Evolutionary conservation across 345 rosid species (phyloP).

Genomic region (Rhizophora mangle): DNA sequence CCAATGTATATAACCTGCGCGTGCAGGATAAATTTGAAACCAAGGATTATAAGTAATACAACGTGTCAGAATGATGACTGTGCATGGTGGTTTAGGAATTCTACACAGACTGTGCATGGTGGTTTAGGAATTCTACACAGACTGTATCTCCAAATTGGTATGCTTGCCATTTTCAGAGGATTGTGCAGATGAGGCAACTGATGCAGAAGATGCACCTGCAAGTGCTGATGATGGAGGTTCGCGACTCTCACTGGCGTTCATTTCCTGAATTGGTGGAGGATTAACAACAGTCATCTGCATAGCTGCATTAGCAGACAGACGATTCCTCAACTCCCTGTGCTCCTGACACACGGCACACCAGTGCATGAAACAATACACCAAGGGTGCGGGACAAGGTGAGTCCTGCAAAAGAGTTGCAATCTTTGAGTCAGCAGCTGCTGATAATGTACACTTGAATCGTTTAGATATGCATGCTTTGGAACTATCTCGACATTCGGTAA

Average conservation of each 20-base stretch:
- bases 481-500: too few species aligned
- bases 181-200: slow-evolving; percentile 18
- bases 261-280: slow-evolving; percentile 77
- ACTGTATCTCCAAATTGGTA: slow-evolving; percentile 48
- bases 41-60: not conserved
- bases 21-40: too few species aligned
- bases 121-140: slow-evolving; percentile 32
- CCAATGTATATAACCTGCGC: too few species aligned
- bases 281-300: slow-evolving; percentile 45
- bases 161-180: slow-evolving; percentile 39
- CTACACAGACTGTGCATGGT: slow-evolving; percentile 43
- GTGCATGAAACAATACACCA: slow-evolving; percentile 82
- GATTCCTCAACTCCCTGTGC: slow-evolving; percentile 88
- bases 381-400: slow-evolving; percentile 78
- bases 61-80: not conserved
- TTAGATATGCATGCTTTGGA: too few species aligned
- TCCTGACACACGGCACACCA: slow-evolving; percentile 96
- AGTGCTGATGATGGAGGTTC: slow-evolving; percentile 19
- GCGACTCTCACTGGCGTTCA: slow-evolving; percentile 46
- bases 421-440: not conserved
- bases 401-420: slow-evolving; percentile 36
- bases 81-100: not conserved
- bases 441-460: too few species aligned
- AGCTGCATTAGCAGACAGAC: slow-evolving; percentile 47
- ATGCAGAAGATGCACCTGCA: not conserved